These are phyloP conservation scores for Malassezia dermatis DNA, from an alignment of 1,284 basidiomycete species.

Conservation along the genomic window DNA sequence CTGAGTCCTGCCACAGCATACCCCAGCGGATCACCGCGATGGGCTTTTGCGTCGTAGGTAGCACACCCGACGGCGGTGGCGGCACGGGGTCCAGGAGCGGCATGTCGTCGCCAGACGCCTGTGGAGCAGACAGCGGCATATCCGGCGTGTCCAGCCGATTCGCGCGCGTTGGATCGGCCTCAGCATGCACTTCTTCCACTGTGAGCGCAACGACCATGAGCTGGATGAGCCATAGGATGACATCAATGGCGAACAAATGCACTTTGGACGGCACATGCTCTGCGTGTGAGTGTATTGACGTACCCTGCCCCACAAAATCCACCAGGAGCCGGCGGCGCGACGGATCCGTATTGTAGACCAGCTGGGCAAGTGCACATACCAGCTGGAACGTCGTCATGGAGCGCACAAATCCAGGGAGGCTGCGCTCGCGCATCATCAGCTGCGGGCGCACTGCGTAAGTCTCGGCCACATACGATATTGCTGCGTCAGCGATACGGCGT, in stretches of 20 bases:
- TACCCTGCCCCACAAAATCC: slow-evolving; percentile 32
- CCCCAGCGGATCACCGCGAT: slow-evolving; percentile 6
- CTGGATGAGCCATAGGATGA: slow-evolving; percentile 13
- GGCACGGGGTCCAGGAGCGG: background rate
- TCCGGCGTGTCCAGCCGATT: background rate
- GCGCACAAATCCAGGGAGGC: background rate
- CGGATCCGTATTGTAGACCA: slow-evolving; percentile 1
- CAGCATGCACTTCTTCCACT: slow-evolving; percentile 15
- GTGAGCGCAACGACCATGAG: slow-evolving; percentile 19
- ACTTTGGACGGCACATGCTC: slow-evolving; percentile 18
- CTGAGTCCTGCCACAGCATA: background rate
- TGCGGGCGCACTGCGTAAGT: slow-evolving; percentile 8
- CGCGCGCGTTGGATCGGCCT: background rate
- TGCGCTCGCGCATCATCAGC: background rate
- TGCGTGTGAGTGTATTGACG: slow-evolving; percentile 1
- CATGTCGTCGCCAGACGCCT: background rate
- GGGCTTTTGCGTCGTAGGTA: slow-evolving; percentile 6
- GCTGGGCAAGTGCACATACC: background rate
- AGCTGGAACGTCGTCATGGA: slow-evolving; percentile 1
- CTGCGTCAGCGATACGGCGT: slow-evolving; percentile 4
- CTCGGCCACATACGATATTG: slow-evolving; percentile 6
- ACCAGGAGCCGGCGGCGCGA: slow-evolving; percentile 19
- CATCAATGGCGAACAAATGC: slow-evolving; percentile 20
- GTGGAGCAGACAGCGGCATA: background rate
- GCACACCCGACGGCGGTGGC: background rate